A percentile compares a stretch with the other conserved stretches of the same genome.
Evolutionary conservation across 306 rosid species (phyloP).

Genomic region (Rubus idaeus): DNA sequence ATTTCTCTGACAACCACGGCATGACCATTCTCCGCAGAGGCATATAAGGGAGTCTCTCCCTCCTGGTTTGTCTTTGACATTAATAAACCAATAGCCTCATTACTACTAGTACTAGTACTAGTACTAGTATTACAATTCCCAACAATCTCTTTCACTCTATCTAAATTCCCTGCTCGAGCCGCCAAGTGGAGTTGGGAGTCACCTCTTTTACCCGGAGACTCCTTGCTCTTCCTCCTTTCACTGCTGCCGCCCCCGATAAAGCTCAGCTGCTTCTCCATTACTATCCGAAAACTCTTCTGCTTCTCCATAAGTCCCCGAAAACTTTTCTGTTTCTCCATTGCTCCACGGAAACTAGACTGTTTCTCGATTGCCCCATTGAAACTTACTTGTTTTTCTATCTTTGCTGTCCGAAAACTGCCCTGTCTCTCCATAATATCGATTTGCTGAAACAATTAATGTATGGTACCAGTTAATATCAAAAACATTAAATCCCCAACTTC

Average conservation of each 20-base stretch:
- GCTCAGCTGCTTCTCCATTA: conserved; percentile 62
- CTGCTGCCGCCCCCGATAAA: conserved; percentile 37
- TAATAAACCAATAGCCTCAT: conserved; percentile 48
- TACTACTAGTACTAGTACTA: background rate
- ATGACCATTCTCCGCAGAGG: conserved; percentile 80
- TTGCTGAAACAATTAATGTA: conserved; percentile 31
- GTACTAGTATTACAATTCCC: conserved; percentile 31
- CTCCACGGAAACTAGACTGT: conserved; percentile 45
- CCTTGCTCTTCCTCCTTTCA: conserved; percentile 46
- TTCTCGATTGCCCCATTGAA: conserved; percentile 46
- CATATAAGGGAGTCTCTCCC: conserved; percentile 92
- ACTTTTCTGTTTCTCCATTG: conserved; percentile 68
- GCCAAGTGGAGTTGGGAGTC: conserved; percentile 70
- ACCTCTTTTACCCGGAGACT: conserved; percentile 60
- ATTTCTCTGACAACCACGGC: conserved; percentile 65
- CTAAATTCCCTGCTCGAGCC: conserved; percentile 71
- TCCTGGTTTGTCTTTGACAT: conserved; percentile 69
- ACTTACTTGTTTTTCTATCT: conserved; percentile 24
- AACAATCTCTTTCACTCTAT: conserved; percentile 59
- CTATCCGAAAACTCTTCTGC: conserved; percentile 61
- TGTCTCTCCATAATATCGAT: conserved; percentile 34
- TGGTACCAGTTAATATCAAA: background rate
- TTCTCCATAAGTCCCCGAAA: conserved; percentile 83
- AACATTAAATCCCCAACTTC: background rate
- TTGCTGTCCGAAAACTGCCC: conserved; percentile 17